Evolutionary conservation across 1,284 basidiomycete genomes (phyloP).

Genomic region (Sporisorium sorghi): DNA sequence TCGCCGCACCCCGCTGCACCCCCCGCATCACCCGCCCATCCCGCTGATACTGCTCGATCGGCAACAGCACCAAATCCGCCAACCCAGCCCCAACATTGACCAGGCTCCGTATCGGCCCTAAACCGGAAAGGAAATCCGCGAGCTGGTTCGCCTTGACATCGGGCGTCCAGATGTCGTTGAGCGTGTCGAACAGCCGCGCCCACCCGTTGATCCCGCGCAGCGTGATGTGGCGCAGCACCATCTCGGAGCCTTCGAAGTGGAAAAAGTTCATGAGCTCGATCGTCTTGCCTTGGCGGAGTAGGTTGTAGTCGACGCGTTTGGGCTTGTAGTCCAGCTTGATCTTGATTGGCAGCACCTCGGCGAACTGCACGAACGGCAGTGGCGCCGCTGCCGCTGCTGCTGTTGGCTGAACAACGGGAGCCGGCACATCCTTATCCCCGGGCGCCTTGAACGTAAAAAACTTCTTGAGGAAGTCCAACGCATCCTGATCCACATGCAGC

Average conservation of each 20-base stretch:
- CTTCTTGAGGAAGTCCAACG: slow-evolving; percentile 94
- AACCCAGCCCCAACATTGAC: slow-evolving; percentile 97
- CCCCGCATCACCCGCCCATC: slow-evolving; percentile 92
- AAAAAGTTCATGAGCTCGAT: slow-evolving; percentile 99
- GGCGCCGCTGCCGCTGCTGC: slow-evolving; percentile 14
- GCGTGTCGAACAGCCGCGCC: slow-evolving; percentile 84
- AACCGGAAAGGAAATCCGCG: slow-evolving; percentile 95
- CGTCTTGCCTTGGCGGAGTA: slow-evolving; percentile 83
- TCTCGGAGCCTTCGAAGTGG: slow-evolving; percentile 98
- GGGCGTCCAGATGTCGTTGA: slow-evolving; percentile 98
- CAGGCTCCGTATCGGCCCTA: slow-evolving; percentile 86
- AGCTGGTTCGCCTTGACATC: slow-evolving; percentile 98
- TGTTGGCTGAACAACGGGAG: background rate
- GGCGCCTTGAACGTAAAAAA: slow-evolving; percentile 86
- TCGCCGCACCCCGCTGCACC: slow-evolving; percentile 90
- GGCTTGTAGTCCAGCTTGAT: slow-evolving; percentile 98
- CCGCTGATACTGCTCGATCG: slow-evolving; percentile 96
- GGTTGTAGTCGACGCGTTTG: slow-evolving; percentile 89
- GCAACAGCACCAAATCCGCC: slow-evolving; percentile 92
- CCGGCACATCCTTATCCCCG: slow-evolving; percentile 56
- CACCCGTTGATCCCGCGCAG: slow-evolving; percentile 89
- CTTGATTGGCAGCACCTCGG: slow-evolving; percentile 83
- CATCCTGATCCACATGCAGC: slow-evolving; percentile 96
- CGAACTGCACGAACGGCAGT: slow-evolving; percentile 73
- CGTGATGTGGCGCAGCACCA: slow-evolving; percentile 93